phyloP scores from a whole-genome alignment of 2,329 filamentous ascomycete genomes.

The Beauveria scarabaeidicola region DNA sequence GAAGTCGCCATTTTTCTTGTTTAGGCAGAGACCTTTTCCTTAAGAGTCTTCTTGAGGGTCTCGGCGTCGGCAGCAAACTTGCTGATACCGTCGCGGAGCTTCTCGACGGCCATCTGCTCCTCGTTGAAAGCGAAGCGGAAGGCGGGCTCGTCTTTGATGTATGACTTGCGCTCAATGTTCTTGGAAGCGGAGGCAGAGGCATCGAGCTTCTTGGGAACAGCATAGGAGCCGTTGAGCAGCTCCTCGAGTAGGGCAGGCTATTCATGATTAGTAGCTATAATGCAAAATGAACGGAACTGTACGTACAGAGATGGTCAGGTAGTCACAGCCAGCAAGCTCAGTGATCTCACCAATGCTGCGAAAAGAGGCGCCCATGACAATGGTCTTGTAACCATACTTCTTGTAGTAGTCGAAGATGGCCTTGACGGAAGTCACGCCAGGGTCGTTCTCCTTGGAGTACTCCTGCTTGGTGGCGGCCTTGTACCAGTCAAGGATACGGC shows the following conservation, averaged over 20 bases:
- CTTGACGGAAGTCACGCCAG: slow-evolving; percentile 90
- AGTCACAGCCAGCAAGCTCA: slow-evolving; percentile 96
- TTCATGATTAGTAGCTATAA: background rate
- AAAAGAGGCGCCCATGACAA: slow-evolving; percentile 99
- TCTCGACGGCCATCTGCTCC: slow-evolving; percentile 98
- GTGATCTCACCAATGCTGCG: slow-evolving; percentile 94
- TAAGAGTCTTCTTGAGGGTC: slow-evolving; percentile 86
- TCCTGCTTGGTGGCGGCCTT: slow-evolving; percentile 94
- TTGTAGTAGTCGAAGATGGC: slow-evolving; percentile 99
- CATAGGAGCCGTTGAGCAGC: slow-evolving; percentile 71
- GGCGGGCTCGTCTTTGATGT: slow-evolving; percentile 77
- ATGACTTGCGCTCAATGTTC: slow-evolving; percentile 78
- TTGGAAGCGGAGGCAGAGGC: slow-evolving; percentile 55
- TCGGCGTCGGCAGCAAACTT: slow-evolving; percentile 96
- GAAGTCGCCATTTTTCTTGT: background rate
- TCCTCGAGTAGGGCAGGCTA: slow-evolving; percentile 90
- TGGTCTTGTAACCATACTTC: slow-evolving; percentile 98
- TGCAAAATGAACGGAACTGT: slow-evolving; percentile 13
- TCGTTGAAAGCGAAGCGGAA: slow-evolving; percentile 99
- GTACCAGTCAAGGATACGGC: slow-evolving; percentile 99
- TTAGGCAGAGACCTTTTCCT: slow-evolving; percentile 64
- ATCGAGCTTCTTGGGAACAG: slow-evolving; percentile 90
- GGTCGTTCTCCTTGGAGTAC: slow-evolving; percentile 83
- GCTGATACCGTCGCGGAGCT: slow-evolving; percentile 98
- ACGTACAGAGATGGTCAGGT: slow-evolving; percentile 91